Conservation (phyloP, 2,329 filamentous ascomycete species). For the Periconia macrospinosa region DNA sequence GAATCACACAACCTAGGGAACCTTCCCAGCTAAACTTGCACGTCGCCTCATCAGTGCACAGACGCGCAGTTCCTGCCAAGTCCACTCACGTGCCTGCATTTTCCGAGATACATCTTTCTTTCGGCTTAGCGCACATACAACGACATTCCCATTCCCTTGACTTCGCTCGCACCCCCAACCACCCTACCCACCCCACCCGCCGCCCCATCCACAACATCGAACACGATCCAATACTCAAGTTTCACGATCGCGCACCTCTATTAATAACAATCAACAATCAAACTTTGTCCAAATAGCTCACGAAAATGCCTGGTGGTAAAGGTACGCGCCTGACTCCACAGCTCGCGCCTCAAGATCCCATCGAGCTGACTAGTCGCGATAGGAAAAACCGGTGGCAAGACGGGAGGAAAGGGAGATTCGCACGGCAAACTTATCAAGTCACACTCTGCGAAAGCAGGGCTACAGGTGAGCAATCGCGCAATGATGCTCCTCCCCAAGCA, state of each 20-base stretch:
- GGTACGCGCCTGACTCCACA: constrained; percentile 65
- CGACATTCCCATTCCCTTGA: constrained; percentile 30
- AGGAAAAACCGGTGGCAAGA: constrained; percentile 78
- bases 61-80: constrained; percentile 20
- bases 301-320: constrained; percentile 80
- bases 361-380: constrained; percentile 23
- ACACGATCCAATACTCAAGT: constrained; percentile 21
- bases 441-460: constrained; percentile 90
- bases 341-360: constrained; percentile 14
- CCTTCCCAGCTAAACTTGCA: no score
- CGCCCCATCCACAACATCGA: constrained; percentile 35
- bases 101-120: constrained; percentile 21
- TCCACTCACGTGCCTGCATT: constrained; percentile 14
- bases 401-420: constrained; percentile 75
- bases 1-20: not conserved
- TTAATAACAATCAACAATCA: constrained; percentile 26
- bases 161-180: constrained; percentile 21
- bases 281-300: constrained; percentile 20
- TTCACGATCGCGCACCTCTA: constrained; percentile 36
- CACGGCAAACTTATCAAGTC: constrained; percentile 88
- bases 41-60: constrained; percentile 6
- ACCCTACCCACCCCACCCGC: constrained; percentile 37
- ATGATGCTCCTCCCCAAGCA: constrained; percentile 5
- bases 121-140: constrained; percentile 32
- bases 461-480: constrained; percentile 72